Conservation (phyloP, 2,329 filamentous ascomycete species). For the Chrysoporthe cubensis region DNA sequence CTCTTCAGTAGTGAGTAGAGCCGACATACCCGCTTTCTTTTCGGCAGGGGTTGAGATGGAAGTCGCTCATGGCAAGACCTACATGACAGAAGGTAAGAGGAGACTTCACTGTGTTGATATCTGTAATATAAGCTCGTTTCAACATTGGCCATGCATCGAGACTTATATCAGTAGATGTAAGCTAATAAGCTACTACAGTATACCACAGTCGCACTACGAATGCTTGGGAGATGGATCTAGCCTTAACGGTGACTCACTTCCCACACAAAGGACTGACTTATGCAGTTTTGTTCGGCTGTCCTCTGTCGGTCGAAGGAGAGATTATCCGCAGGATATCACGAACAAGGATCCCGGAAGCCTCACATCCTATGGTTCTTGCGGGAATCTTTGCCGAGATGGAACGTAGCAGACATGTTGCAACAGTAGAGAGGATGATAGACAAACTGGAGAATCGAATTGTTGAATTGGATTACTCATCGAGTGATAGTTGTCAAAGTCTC, state of each 20-base stretch:
- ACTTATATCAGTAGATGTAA: not conserved
- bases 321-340: slow-evolving; percentile 29
- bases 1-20: slow-evolving; percentile 31
- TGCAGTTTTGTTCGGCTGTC: slow-evolving; percentile 35
- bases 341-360: slow-evolving; percentile 12
- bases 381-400: slow-evolving; percentile 40
- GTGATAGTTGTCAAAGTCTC: slow-evolving; percentile 8
- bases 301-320: slow-evolving; percentile 23
- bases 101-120: not conserved
- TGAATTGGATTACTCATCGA: slow-evolving; percentile 26
- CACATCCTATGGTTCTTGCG: slow-evolving; percentile 36
- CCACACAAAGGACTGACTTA: slow-evolving; percentile 32
- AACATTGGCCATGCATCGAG: not conserved
- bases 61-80: not conserved
- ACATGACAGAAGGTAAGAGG: slow-evolving; percentile 29
- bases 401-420: slow-evolving; percentile 31
- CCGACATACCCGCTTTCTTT: slow-evolving; percentile 34
- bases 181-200: slow-evolving; percentile 27
- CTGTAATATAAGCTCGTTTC: not conserved
- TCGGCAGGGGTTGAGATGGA: slow-evolving; percentile 27
- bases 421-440: slow-evolving; percentile 31
- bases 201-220: slow-evolving; percentile 36
- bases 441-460: slow-evolving; percentile 34
- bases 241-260: slow-evolving; percentile 35
- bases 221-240: slow-evolving; percentile 35